Base-by-base conservation (phyloP, 352 stramenopile genomes). In the Detonula confervacea region DNA sequence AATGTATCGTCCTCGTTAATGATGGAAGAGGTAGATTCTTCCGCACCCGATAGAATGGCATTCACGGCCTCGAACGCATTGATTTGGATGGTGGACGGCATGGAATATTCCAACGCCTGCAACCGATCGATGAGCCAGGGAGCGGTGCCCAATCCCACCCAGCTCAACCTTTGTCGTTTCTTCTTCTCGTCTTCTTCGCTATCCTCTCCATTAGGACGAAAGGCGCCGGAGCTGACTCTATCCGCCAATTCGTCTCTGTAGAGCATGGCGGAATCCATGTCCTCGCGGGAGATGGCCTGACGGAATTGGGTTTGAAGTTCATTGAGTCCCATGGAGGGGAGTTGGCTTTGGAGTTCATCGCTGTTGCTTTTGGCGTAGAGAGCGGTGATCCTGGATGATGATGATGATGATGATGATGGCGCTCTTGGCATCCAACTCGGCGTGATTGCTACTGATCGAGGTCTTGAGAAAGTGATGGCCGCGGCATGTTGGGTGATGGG, bases 21-120 rank as follows among this genome's bases (percentile, higher is more conserved):
- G 6, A 37, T 46, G 16, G n/a, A 33, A 30, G 25, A 9, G 16
- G n/a, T 9, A 20, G 11, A 1, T 20, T 73, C 20, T 37, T 52
- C 44, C 11, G 27, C n/a, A 46, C 54, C 56, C 0, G 35, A 12
- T 20, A 85, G 30, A 47, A 85, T 85, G 44, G 63, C 61, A 59
- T 85, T 85, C 29, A 85, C 72, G n/a, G 77, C 70, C 65, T 85
- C 71, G 73, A 93, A 91, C 9, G 88, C 51, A 81, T 91, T 90
- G 27, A 93, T 93, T 77, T 94, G 88, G 64, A 94, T 92, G 6
- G 88, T 92, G 0, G 88, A 92, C 0, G 88, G 88, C 33, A 92
- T 77, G 2, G 79, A 79, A 79, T 84, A 92, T 29, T 91, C 87
- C 47, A 94, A 68, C 25, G 71, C 64, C 59, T 88, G 72, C 22